These are phyloP conservation scores for Ophiostoma fasciatum DNA, from an alignment of 2,329 filamentous ascomycete species.

Conservation along the genomic window DNA sequence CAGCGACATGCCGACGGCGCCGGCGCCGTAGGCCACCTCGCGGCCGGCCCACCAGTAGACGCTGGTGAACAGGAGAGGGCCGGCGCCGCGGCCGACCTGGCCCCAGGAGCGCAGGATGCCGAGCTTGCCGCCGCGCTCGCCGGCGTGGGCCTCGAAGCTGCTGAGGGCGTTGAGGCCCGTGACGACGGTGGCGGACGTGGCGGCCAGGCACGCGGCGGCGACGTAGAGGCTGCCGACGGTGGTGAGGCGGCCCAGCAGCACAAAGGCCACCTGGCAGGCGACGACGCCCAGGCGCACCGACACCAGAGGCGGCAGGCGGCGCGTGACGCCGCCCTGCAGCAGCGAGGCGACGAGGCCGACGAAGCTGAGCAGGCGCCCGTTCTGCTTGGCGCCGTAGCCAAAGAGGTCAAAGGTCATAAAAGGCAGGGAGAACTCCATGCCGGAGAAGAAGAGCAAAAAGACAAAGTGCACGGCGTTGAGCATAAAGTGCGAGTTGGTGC, in stretches of 20 bases:
- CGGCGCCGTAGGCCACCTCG: slow-evolving; percentile 68
- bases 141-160: slow-evolving; percentile 71
- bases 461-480: slow-evolving; percentile 77
- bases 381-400: slow-evolving; percentile 60
- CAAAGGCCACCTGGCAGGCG: slow-evolving; percentile 65
- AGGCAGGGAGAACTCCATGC: slow-evolving; percentile 93
- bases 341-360: slow-evolving; percentile 83
- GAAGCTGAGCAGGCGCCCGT: slow-evolving; percentile 75
- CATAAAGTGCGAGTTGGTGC: slow-evolving; percentile 70
- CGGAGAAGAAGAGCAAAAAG: slow-evolving; percentile 93
- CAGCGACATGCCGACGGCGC: slow-evolving; percentile 62
- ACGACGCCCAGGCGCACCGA: slow-evolving; percentile 69
- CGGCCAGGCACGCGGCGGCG: slow-evolving; percentile 69
- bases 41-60: slow-evolving; percentile 98
- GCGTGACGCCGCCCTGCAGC: slow-evolving; percentile 85
- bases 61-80: slow-evolving; percentile 81
- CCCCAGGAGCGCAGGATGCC: slow-evolving; percentile 71
- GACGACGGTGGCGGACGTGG: slow-evolving; percentile 89
- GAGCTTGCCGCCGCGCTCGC: slow-evolving; percentile 73
- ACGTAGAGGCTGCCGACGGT: slow-evolving; percentile 59
- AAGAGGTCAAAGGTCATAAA: slow-evolving; percentile 98
- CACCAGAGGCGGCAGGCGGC: slow-evolving; percentile 65
- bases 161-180: slow-evolving; percentile 84
- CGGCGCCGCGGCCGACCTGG: slow-evolving; percentile 74
- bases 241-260: slow-evolving; percentile 56